Evolutionary conservation across 1,284 basidiomycete species (phyloP).

Genomic region (Cryptococcus sp.): DNA sequence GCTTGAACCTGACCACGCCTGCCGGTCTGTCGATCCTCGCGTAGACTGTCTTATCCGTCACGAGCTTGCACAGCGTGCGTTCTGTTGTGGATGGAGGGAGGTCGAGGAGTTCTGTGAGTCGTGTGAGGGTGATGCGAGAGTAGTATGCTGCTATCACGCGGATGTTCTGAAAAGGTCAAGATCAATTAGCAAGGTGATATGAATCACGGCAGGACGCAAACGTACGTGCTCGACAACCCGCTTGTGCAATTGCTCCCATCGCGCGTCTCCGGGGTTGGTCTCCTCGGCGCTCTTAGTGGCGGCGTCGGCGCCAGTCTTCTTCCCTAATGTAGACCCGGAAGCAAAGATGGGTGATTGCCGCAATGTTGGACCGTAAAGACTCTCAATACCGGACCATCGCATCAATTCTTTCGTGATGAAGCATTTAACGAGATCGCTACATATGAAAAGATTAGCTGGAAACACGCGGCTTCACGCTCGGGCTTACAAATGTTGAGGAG

Average conservation of each 20-base stretch:
- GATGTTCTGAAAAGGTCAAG: slow-evolving; percentile 69
- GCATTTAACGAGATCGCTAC: slow-evolving; percentile 90
- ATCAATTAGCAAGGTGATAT: not conserved
- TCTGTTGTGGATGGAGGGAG: slow-evolving; percentile 80
- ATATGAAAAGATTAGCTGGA: slow-evolving; percentile 2
- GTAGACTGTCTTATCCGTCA: slow-evolving; percentile 87
- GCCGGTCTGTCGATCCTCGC: slow-evolving; percentile 91
- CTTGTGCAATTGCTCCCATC: slow-evolving; percentile 95
- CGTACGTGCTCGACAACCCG: slow-evolving; percentile 95
- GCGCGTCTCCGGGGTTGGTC: slow-evolving; percentile 62
- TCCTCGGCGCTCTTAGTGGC: slow-evolving; percentile 37
- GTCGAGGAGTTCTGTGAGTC: slow-evolving; percentile 86
- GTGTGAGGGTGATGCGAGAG: slow-evolving; percentile 81
- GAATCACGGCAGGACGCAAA: slow-evolving; percentile 25
- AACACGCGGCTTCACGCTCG: slow-evolving; percentile 8
- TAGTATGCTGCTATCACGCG: slow-evolving; percentile 94
- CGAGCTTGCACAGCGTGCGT: slow-evolving; percentile 81
- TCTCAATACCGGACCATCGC: slow-evolving; percentile 96
- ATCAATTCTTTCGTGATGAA: slow-evolving; percentile 95
- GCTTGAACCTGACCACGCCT: slow-evolving; percentile 84
- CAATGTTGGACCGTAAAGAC: slow-evolving; percentile 82
- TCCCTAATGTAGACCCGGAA: slow-evolving; percentile 44
- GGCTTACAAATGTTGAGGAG: slow-evolving; percentile 83
- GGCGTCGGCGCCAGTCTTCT: slow-evolving; percentile 43
- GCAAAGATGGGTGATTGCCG: slow-evolving; percentile 80